Conservation (phyloP, 352 stramenopile species). For the Globisporangium barbulae region DNA sequence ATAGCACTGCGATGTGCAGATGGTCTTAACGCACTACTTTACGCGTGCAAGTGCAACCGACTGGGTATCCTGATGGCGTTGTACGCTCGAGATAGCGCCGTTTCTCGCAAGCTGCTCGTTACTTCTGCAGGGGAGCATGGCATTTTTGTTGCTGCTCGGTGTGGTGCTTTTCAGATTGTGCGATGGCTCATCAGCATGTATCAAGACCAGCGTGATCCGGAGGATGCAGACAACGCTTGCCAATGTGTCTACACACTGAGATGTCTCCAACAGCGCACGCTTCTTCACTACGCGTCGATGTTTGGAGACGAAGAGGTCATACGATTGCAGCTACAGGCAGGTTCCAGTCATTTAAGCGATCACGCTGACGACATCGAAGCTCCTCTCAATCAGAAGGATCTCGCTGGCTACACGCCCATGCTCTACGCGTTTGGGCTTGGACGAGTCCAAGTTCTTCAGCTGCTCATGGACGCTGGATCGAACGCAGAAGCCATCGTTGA, state of each 20-base stretch:
- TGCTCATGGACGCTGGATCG: conserved; percentile 31
- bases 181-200: conserved; percentile 44
- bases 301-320: conserved; percentile 34
- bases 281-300: conserved; percentile 51
- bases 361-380: background rate
- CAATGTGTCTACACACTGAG: conserved; percentile 9
- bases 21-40: conserved; percentile 46
- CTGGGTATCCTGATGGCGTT: conserved; percentile 47
- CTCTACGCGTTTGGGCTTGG: conserved; percentile 61
- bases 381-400: conserved; percentile 34
- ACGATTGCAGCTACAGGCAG: conserved; percentile 13
- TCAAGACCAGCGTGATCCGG: conserved; percentile 12
- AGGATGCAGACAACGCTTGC: background rate
- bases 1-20: conserved; percentile 26
- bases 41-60: conserved; percentile 47
- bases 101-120: conserved; percentile 23
- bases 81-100: conserved; percentile 20
- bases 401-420: conserved; percentile 41
- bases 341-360: conserved; percentile 3
- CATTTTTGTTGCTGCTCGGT: conserved; percentile 42
- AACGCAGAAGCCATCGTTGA: conserved; percentile 33
- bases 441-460: conserved; percentile 25
- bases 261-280: conserved; percentile 26
- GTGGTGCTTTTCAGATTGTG: conserved; percentile 41
- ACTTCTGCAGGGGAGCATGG: conserved; percentile 31